Base-by-base conservation (phyloP, 2,329 filamentous ascomycete species). In the Colletotrichum melonis region DNA sequence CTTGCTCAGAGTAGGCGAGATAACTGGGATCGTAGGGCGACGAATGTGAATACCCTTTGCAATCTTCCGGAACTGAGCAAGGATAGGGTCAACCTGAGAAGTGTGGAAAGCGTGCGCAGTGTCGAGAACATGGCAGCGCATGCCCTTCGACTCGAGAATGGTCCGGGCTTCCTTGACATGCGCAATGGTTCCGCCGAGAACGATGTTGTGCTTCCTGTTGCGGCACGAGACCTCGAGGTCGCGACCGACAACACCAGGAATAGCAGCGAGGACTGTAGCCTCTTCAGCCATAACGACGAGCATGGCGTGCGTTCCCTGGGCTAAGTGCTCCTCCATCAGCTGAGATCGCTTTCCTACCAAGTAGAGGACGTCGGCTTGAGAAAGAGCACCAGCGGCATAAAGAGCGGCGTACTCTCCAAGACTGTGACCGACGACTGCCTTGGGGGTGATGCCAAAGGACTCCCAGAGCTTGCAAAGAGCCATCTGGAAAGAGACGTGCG, bases 391-490 rank as follows among this genome's bases (percentile, higher is more conserved):
- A 62, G 93, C 91, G 38, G 91, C 87, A 77, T 93, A 88, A 5
- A 95, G 88, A 35, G 93, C 92, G 49, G 93, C 92, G 77, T 94
- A 94, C 80, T 95, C 92, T 63, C 93, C 93, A 30, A 95, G 83
- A 76, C 91, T 93, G 79, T 91, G 89, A 28, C 89, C 89, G 4
- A 91, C 79, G 1, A 91, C 88, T 3, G 84, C 88, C 12, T 87
- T 85, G 1, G 89, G 89, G 57, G 80, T 82, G 69, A 91, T 82
- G 49, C 88, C 89, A 85, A 88, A 89, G 0, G 86, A 88, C 19
- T 76, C 78, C 89, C 89, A 91, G 1, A 91, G 81, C 56, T 84
- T 85, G 7, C 86, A 86, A 8, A 91, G 81, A 12, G 89, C 89
- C 82, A 90, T 91, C 79, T 91, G 86, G 59, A 89, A 85, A 69